phyloP scores from a whole-genome alignment of 2,329 filamentous ascomycete species.

The Cercospora nicotianae region DNA sequence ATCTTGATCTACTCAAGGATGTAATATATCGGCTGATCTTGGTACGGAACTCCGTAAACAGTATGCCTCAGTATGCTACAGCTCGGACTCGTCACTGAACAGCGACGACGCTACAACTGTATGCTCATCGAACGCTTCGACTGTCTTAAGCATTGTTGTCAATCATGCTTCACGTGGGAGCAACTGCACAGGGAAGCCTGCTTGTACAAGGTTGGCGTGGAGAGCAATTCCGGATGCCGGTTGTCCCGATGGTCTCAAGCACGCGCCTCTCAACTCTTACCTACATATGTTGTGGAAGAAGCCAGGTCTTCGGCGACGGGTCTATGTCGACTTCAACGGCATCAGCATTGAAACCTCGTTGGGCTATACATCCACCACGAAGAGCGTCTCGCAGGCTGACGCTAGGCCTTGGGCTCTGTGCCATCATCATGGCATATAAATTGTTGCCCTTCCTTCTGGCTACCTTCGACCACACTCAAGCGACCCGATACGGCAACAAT shows the following conservation, averaged over 20 bases:
- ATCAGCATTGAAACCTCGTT: not conserved
- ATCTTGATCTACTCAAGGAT: not conserved
- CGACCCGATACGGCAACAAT: slow-evolving; percentile 37
- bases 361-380: not conserved
- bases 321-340: not conserved
- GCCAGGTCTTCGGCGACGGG: not conserved
- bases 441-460: not conserved
- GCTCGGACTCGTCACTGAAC: not conserved
- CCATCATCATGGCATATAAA: not conserved
- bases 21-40: not conserved
- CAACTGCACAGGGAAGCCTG: not conserved
- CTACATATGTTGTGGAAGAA: not conserved
- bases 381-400: not conserved
- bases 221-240: not conserved
- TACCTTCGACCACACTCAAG: not conserved
- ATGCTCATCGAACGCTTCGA: not conserved
- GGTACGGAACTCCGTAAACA: not conserved
- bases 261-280: not conserved
- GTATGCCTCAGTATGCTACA: not conserved
- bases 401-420: not conserved
- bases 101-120: not conserved
- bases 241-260: not conserved
- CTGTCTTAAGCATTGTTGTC: not conserved
- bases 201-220: not conserved
- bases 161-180: not conserved